Conservation (phyloP, 2,329 filamentous ascomycete species). For the Coniochaeta hoffmannii region DNA sequence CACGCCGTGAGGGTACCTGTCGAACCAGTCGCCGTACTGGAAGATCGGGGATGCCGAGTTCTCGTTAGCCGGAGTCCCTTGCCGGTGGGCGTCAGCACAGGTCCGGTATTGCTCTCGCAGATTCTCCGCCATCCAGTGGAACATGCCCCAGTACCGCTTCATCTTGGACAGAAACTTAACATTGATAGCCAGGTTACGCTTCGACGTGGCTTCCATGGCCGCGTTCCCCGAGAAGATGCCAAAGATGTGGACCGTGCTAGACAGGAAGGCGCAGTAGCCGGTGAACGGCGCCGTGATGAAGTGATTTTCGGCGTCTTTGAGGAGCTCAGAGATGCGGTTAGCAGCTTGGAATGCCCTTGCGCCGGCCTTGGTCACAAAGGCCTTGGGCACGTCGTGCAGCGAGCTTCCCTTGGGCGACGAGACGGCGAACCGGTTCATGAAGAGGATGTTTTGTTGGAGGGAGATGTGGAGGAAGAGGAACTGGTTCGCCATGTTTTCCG, state of each 20-base stretch:
- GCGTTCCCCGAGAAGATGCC: constrained; percentile 83
- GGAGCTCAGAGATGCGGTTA: constrained; percentile 75
- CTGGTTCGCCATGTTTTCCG: constrained; percentile 80
- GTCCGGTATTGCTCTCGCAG: constrained; percentile 81
- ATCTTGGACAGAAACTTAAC: constrained; percentile 88
- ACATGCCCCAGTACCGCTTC: constrained; percentile 98
- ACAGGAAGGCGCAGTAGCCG: constrained; percentile 89
- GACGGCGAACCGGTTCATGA: constrained; percentile 82
- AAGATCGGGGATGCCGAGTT: constrained; percentile 60
- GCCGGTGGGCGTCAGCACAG: constrained; percentile 72
- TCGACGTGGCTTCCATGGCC: constrained; percentile 67
- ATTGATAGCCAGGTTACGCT: constrained; percentile 78
- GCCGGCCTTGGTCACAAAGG: constrained; percentile 70
- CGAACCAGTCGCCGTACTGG: constrained; percentile 97
- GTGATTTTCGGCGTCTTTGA: constrained; percentile 73
- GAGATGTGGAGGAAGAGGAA: constrained; percentile 89
- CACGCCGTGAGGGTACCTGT: constrained; percentile 87
- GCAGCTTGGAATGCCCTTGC: constrained; percentile 75
- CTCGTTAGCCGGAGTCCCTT: constrained; percentile 48
- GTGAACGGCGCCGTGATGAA: constrained; percentile 85
- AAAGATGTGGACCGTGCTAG: constrained; percentile 89
- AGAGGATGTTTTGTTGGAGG: constrained; percentile 82
- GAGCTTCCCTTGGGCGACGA: constrained; percentile 59
- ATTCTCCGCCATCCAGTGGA: constrained; percentile 92
- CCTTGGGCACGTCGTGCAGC: constrained; percentile 63